Base-by-base conservation (phyloP, 495 filamentous ascomycete genomes). In the Podospora bellae-mahoneyi region DNA sequence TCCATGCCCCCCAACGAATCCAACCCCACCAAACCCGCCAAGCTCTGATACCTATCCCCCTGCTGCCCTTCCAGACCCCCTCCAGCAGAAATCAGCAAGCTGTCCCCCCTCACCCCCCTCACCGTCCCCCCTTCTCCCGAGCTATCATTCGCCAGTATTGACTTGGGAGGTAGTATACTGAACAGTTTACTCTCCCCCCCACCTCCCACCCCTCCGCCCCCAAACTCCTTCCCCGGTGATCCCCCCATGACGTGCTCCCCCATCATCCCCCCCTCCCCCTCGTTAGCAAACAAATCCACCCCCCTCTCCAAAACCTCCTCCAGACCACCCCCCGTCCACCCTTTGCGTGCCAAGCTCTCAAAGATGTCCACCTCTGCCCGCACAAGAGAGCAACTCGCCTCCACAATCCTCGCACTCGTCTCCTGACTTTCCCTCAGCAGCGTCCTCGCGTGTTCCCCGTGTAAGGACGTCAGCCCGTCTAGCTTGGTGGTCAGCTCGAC, bases 351-450 rank as follows among this genome's bases (percentile, higher is more conserved):
- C 65, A 89, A 73, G 23, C 84, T 82, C 76, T 89, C 87, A 71
- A 88, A 89, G 61, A 89, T 88, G 67, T 89, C 87, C 6, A 89
- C 82, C 76, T 89, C 87, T 58, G 87, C 87, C 23, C 87, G 80
- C 26, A 88, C 86, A 4, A 89, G 78, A 58, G 82, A 82, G 57
- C 86, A 87, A 27, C 85, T 83, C n/a, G 83, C 84, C 62, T 89
- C 87, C 6, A 88, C 78, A 67, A 89, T 87, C 60, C 78, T 76
- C 13, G 72, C 75, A 30, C 83, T 86, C 68, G 85, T 84, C 71
- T 88, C 86, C 75, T 89, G 87, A 56, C 82, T 81, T 67, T 88
- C 84, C 63, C 84, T 70, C 62, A 88, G 73, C 63, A 88, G 72
- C 1, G 78, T 81, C 39, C 84, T 79, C 23, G 84, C 83, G 68